phyloP scores from a whole-genome alignment of 2,329 filamentous ascomycete genomes.

The Xylaria sp. region DNA sequence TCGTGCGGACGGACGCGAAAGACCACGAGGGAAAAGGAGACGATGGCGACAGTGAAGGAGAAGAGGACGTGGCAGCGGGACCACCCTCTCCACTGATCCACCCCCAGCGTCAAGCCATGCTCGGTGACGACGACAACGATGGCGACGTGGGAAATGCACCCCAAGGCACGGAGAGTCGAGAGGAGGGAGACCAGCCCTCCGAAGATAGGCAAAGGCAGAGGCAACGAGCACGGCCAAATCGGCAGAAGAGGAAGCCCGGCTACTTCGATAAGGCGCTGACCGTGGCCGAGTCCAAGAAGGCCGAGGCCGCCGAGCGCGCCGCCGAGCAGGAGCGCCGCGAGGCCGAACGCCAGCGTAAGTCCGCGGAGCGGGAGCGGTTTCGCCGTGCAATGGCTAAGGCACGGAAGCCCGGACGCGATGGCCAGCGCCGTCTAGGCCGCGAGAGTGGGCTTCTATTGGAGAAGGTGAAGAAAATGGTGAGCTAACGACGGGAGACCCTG shows the following conservation, averaged over 20 bases:
- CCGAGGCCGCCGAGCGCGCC: conserved; percentile 35
- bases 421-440: conserved; percentile 78
- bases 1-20: conserved; percentile 13
- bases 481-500: conserved; percentile 37
- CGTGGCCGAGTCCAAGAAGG: conserved; percentile 50
- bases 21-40: neutral
- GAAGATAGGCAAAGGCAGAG: neutral
- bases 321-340: conserved; percentile 54
- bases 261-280: conserved; percentile 70
- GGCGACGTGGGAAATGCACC: neutral
- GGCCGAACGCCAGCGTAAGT: conserved; percentile 68
- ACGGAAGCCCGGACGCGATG: conserved; percentile 69
- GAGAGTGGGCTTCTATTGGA: conserved; percentile 80
- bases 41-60: neutral
- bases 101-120: conserved; percentile 49
- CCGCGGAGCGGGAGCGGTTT: conserved; percentile 68
- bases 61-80: conserved; percentile 16
- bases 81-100: conserved; percentile 42
- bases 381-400: conserved; percentile 76
- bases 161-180: neutral
- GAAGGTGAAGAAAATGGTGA: conserved; percentile 76
- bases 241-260: conserved; percentile 47
- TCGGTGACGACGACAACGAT: conserved; percentile 38
- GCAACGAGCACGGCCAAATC: conserved; percentile 9
- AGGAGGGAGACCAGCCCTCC: neutral